Conservation (phyloP, 805 yeast species). For the Yarrowia bubula region DNA sequence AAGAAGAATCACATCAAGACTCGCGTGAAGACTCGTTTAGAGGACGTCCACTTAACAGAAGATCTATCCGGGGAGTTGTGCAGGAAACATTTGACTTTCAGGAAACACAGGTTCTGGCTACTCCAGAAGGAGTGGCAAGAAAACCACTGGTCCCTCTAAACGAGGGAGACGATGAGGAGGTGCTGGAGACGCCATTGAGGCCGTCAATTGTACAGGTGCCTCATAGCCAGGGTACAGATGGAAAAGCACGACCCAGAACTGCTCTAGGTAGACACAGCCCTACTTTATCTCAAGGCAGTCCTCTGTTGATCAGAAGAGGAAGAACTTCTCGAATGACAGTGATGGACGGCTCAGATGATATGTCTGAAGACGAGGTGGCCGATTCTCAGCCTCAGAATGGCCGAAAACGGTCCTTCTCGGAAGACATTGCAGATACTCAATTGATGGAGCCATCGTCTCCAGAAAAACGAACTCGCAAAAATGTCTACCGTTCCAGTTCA, state of each 20-base stretch:
- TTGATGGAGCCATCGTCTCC: neutral
- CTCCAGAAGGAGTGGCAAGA: neutral
- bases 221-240: neutral
- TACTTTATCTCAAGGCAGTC: constrained; percentile 10
- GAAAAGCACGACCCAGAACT: neutral
- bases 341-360: neutral
- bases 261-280: neutral
- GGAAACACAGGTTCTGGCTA: constrained; percentile 12
- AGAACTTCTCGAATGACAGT: neutral
- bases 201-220: neutral
- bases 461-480: neutral
- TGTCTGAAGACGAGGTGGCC: constrained; percentile 6
- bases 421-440: neutral
- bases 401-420: neutral
- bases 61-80: neutral
- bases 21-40: neutral
- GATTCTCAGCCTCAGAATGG: constrained; percentile 12
- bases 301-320: neutral
- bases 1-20: neutral
- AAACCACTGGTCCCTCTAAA: neutral
- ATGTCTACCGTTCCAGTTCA: neutral
- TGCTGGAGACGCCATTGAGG: constrained; percentile 7
- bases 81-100: neutral
- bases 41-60: neutral
- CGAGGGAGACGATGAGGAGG: neutral